Base-by-base conservation (phyloP, 1,139 yeast genomes). In the Nadsonia commutata region DNA sequence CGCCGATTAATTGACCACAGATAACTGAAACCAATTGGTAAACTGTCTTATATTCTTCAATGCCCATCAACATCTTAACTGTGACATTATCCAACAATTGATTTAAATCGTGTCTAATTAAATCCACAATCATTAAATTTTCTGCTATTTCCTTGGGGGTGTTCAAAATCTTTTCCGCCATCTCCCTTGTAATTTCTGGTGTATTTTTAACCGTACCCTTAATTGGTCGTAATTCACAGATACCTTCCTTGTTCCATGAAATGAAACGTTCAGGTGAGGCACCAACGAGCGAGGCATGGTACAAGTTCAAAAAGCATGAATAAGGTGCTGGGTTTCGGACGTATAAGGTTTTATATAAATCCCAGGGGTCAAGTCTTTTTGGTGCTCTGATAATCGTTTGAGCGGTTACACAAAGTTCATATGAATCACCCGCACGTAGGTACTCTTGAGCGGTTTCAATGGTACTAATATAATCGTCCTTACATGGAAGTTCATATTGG, bases 91-190 rank as follows among this genome's bases (percentile, higher is more conserved):
- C 67, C n/a, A 83, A 64, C 44, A 86, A 68, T 52, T 78, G 79
- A 54, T 76, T 79, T 43, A 93, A 68, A 58, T 93, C 98, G 60
- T 93, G 96, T 47, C 99, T 73, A 42, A 93, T 93, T 46, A 93
- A 65, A 59, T 93, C 99, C 8, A 90, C 94, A 65, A 93, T 93
- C 98, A 93, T 93, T 45, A 93, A 66, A 53, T 93, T 90, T 57
- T 93, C 99, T 0, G 95, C 98, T 60, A 81, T 75, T 60, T 93
- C 98, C 59, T 93, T 93, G 1, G 95, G 94, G 1, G 94, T 80
- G 48, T 78, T 74, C 40, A 93, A 65, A 17, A 84, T 72, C 31
- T 62, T 58, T 4, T 76, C 68, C 1, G 96, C 98, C 38, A 65
- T 64, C 31, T 68, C 79, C 0, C 64, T 69, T 8, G 59, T 58